phyloP scores from a whole-genome alignment of 2,329 filamentous ascomycete genomes.

The Fusarium sp. region DNA sequence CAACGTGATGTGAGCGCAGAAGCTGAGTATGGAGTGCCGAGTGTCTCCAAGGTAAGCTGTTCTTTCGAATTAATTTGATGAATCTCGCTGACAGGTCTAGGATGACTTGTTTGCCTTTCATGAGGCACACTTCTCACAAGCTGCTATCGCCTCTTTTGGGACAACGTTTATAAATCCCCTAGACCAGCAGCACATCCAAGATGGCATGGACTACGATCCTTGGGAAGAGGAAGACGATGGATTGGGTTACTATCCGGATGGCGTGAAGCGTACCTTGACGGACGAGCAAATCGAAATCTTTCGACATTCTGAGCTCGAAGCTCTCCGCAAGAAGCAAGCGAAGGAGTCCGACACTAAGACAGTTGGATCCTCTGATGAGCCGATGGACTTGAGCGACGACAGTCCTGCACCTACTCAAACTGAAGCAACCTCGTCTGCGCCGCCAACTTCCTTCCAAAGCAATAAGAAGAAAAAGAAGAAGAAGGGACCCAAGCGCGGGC shows the following conservation, averaged over 20 bases:
- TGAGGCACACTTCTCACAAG: constrained; percentile 67
- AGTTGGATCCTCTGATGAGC: constrained; percentile 26
- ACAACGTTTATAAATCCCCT: constrained; percentile 57
- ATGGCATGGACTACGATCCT: constrained; percentile 48
- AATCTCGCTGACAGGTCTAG: constrained; percentile 54
- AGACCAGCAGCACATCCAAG: constrained; percentile 36
- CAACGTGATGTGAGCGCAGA: constrained; percentile 24
- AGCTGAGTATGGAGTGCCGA: constrained; percentile 31
- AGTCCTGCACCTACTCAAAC: constrained; percentile 19
- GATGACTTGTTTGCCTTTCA: constrained; percentile 71
- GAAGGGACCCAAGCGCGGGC: constrained; percentile 54
- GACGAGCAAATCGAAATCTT: constrained; percentile 93
- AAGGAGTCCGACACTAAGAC: constrained; percentile 40
- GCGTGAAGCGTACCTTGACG: constrained; percentile 88
- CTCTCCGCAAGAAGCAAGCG: constrained; percentile 68
- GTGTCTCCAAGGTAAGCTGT: constrained; percentile 44
- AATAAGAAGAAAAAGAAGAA: constrained; percentile 50
- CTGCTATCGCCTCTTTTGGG: constrained; percentile 60
- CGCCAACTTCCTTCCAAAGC: constrained; percentile 25
- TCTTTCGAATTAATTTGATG: background rate
- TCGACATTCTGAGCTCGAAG: constrained; percentile 86
- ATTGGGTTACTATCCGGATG: constrained; percentile 88
- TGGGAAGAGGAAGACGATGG: constrained; percentile 72
- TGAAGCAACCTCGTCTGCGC: constrained; percentile 1
- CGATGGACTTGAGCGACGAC: constrained; percentile 20